phyloP scores from a whole-genome alignment of 257 asterid genomes.

The Fraxinus pennsylvanica region DNA sequence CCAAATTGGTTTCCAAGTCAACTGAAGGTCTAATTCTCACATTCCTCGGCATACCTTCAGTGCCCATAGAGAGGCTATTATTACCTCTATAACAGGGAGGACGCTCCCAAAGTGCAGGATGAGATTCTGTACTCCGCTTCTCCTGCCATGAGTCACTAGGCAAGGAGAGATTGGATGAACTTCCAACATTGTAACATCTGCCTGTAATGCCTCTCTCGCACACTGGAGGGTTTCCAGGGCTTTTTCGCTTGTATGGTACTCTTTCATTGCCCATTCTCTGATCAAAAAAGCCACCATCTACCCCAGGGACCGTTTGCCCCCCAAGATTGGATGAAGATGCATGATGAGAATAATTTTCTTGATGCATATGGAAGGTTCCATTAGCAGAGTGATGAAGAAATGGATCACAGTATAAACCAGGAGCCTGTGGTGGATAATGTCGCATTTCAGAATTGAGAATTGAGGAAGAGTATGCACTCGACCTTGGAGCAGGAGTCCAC shows the following conservation, averaged over 20 bases:
- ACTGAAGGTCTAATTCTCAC: slow-evolving; percentile 66
- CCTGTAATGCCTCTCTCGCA: slow-evolving; percentile 43
- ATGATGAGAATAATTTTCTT: slow-evolving; percentile 49
- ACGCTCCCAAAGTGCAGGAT: slow-evolving; percentile 49
- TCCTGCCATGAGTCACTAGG: slow-evolving; percentile 59
- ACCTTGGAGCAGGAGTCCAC: slow-evolving; percentile 51
- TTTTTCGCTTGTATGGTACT: slow-evolving; percentile 72
- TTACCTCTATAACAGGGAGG: slow-evolving; percentile 52
- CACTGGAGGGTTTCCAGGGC: slow-evolving; percentile 55
- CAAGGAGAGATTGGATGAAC: slow-evolving; percentile 63
- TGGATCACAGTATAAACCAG: slow-evolving; percentile 50
- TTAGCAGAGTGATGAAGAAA: slow-evolving; percentile 45
- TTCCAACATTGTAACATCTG: slow-evolving; percentile 63
- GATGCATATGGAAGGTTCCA: slow-evolving; percentile 47
- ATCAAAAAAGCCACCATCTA: slow-evolving; percentile 51
- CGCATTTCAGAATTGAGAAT: slow-evolving; percentile 47
- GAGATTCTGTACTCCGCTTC: slow-evolving; percentile 55
- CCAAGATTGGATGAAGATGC: slow-evolving; percentile 62
- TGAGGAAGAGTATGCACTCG: slow-evolving; percentile 51
- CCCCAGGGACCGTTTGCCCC: slow-evolving; percentile 47
- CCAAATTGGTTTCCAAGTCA: slow-evolving; percentile 45
- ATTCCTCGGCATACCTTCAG: slow-evolving; percentile 60
- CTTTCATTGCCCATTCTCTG: slow-evolving; percentile 47
- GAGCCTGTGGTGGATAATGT: slow-evolving; percentile 50
- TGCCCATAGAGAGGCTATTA: slow-evolving; percentile 52